Evolutionary conservation across 2,329 filamentous ascomycete genomes (phyloP).

Genomic region (Cladosporium sp.): DNA sequence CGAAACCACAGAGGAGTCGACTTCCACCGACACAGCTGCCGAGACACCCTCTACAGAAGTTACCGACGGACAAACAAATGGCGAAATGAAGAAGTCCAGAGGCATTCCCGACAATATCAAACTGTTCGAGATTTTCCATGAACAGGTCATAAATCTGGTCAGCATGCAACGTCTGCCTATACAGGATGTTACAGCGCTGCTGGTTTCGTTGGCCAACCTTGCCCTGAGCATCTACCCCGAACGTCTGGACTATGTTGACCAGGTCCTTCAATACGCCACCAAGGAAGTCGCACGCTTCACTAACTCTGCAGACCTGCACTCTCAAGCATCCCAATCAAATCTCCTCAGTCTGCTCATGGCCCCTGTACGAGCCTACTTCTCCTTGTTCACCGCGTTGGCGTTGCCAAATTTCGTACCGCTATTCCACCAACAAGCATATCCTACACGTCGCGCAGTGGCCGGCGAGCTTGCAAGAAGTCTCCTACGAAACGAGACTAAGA

Average conservation of each 20-base stretch:
- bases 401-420: conserved; percentile 90
- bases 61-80: conserved; percentile 41
- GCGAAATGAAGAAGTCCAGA: conserved; percentile 47
- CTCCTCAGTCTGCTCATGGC: conserved; percentile 87
- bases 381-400: conserved; percentile 92
- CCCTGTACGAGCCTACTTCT: conserved; percentile 84
- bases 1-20: conserved; percentile 28
- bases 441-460: conserved; percentile 85
- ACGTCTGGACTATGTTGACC: conserved; percentile 89
- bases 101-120: conserved; percentile 76
- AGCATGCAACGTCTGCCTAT: conserved; percentile 88
- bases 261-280: conserved; percentile 85
- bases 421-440: conserved; percentile 87
- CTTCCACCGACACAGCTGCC: conserved; percentile 22
- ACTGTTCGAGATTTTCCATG: conserved; percentile 96
- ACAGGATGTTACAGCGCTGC: conserved; percentile 87
- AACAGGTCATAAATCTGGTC: conserved; percentile 90
- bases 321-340: conserved; percentile 80
- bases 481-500: conserved; percentile 77
- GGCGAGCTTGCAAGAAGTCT: conserved; percentile 82
- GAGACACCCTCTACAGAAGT: conserved; percentile 30
- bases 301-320: conserved; percentile 94
- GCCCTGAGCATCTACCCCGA: conserved; percentile 95
- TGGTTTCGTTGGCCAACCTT: conserved; percentile 91
- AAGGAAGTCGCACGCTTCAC: conserved; percentile 84